These are phyloP conservation scores for Phytopythium delawarense DNA, from an alignment of 352 stramenopile genomes.

Conservation along the genomic window DNA sequence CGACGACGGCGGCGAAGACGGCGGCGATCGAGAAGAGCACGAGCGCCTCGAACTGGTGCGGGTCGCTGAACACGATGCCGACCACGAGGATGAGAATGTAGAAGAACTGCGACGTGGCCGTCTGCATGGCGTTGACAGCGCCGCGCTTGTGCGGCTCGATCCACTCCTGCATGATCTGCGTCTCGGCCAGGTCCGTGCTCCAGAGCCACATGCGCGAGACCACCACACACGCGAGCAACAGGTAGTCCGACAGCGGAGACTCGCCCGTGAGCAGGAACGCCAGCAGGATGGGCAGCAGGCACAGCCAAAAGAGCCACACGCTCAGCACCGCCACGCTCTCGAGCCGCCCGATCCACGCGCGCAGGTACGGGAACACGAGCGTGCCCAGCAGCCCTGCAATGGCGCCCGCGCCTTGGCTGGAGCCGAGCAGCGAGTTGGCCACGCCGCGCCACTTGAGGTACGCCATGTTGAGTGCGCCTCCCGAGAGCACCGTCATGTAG, in stretches of 20 bases:
- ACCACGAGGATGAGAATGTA: conserved; percentile 57
- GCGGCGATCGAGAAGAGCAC: conserved; percentile 44
- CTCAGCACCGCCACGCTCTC: conserved; percentile 47
- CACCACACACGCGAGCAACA: conserved; percentile 45
- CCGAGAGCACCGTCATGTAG: conserved; percentile 58
- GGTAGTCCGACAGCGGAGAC: conserved; percentile 44
- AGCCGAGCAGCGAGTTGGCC: conserved; percentile 36
- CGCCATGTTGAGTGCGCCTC: conserved; percentile 47
- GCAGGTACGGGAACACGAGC: conserved; percentile 39
- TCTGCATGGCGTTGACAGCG: conserved; percentile 64
- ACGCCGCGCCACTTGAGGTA: conserved; percentile 68
- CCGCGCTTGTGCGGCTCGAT: conserved; percentile 40
- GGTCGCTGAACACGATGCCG: conserved; percentile 21
- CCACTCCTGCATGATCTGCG: conserved; percentile 76
- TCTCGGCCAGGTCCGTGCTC: conserved; percentile 50
- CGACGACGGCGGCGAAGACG: conserved; percentile 31
- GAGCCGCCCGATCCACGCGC: conserved; percentile 19
- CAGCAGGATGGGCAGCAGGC: conserved; percentile 32
- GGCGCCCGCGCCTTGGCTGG: conserved; percentile 37
- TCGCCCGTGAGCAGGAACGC: conserved; percentile 45
- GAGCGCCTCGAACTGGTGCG: conserved; percentile 49
- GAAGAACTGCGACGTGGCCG: conserved; percentile 57
- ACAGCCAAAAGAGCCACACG: conserved; percentile 66
- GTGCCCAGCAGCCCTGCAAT: conserved; percentile 50
- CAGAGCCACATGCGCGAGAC: conserved; percentile 50